A percentile compares a stretch with the other conserved stretches of the same genome.
Evolutionary conservation across 2,329 filamentous ascomycete genomes (phyloP).

Genomic region (Podosphaera fusca): DNA sequence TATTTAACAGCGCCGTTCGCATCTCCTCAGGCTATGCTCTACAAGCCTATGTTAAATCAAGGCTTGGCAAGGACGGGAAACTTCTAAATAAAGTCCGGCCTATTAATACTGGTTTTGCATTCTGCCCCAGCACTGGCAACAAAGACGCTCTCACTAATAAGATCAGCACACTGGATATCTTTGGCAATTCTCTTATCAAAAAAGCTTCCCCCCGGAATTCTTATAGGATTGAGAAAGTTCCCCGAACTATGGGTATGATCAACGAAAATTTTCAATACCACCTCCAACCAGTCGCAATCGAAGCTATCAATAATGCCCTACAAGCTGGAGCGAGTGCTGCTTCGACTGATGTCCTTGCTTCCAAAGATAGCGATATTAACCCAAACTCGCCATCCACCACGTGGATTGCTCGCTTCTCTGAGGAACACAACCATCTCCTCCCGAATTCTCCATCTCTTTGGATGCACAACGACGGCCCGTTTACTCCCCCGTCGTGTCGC

Average conservation of each 20-base stretch:
- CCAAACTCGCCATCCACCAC: neutral
- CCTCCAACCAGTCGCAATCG: neutral
- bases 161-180: too few species aligned
- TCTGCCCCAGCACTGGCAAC: neutral
- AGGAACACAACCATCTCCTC: neutral
- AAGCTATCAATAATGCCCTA: neutral
- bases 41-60: too few species aligned
- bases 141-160: too few species aligned
- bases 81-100: too few species aligned
- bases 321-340: neutral
- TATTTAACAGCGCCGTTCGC: too few species aligned
- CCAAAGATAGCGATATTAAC: neutral
- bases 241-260: neutral
- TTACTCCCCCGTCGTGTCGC: neutral
- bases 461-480: neutral
- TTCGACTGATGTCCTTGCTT: neutral
- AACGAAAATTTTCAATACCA: neutral
- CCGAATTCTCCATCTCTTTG: neutral
- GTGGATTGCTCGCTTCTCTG: neutral
- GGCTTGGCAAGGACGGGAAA: too few species aligned
- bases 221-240: neutral
- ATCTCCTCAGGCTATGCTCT: too few species aligned
- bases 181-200: neutral
- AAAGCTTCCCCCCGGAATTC: neutral
- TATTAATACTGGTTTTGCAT: neutral